Base-by-base conservation (phyloP, 73 alveolate species). In the Paramecium octaurelia region DNA sequence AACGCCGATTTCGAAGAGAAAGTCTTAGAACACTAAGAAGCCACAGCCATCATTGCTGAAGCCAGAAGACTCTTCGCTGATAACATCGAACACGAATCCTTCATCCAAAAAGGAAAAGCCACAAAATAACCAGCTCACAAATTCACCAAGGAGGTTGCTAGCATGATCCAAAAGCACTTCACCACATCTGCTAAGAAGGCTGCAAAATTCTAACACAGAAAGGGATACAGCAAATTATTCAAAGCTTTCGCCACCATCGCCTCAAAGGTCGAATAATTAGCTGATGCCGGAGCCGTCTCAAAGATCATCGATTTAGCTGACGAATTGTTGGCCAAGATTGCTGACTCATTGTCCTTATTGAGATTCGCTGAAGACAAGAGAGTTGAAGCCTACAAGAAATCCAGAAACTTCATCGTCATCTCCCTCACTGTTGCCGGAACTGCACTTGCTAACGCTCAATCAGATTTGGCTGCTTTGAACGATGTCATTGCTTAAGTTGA, bases 321-420 rank as follows among this genome's bases (percentile, higher is more conserved):
- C n/a, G 91, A 80, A 80, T 43, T 80, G 6, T 80, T 80, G 14
- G 75, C 36, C 42, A 80, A 80, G 91, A 80, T 80, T 21, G 70
- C 91, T 80, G 91, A 80, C 18, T 80, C 91, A 42, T 43, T 80
- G 12, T 44, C 91, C 71, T 43, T 80, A 23, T 34, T 31, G 73
- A 80, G 91, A 80, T 80, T 80, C 54, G 91, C 91, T 80, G 91
- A 80, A 80, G 91, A 80, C 68, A 80, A 80, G 91, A 80, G 91
- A 80, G 91, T 80, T 46, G 70, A 80, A 80, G 91, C 91, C 0
- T 80, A 80, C 27, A 80, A 80, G 46, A 80, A 80, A 64, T 34
- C 91, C 6, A 80, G 91, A 80, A 80, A 80, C 75, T 80, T 80
- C 38, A 24, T 80, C 16, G 91, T 80, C 50, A 80, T 80, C 12